Conservation (phyloP, 352 stramenopile genomes). For the Thalassiosira livingstoniorum region DNA sequence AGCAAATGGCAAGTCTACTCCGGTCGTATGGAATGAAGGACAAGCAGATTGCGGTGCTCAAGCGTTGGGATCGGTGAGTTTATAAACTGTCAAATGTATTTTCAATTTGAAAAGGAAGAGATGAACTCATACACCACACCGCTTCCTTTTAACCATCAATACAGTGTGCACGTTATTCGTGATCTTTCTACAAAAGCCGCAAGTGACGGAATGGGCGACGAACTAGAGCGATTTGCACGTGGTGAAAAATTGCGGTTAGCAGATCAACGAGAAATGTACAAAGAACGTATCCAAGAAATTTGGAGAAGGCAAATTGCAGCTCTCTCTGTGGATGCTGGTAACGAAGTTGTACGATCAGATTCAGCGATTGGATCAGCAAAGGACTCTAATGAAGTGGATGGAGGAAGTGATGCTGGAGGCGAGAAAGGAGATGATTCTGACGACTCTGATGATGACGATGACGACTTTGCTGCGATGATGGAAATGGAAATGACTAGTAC, state of each 20-base stretch:
- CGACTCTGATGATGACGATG: constrained; percentile 68
- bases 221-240: constrained; percentile 83
- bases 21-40: constrained; percentile 82
- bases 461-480: constrained; percentile 70
- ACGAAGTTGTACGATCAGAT: constrained; percentile 35
- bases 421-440: constrained; percentile 48
- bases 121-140: no score
- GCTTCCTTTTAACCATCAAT: constrained; percentile 5
- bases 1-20: constrained; percentile 83
- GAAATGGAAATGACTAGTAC: constrained; percentile 80
- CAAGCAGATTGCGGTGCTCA: constrained; percentile 81
- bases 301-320: constrained; percentile 77
- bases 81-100: no score
- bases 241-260: constrained; percentile 84
- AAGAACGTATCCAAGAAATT: constrained; percentile 80
- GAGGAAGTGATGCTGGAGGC: constrained; percentile 33
- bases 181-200: constrained; percentile 84
- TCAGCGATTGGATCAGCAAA: constrained; percentile 33
- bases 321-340: constrained; percentile 52
- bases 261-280: constrained; percentile 84
- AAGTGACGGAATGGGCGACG: constrained; percentile 81
- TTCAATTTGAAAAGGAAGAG: no score
- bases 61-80: constrained; percentile 79
- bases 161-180: constrained; percentile 82
- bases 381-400: constrained; percentile 26